Evolutionary conservation across 768 basidiomycete species (phyloP), one percentile per base, ranked within the genome.

Genomic region (Cyclocybe cylindracea): DNA sequence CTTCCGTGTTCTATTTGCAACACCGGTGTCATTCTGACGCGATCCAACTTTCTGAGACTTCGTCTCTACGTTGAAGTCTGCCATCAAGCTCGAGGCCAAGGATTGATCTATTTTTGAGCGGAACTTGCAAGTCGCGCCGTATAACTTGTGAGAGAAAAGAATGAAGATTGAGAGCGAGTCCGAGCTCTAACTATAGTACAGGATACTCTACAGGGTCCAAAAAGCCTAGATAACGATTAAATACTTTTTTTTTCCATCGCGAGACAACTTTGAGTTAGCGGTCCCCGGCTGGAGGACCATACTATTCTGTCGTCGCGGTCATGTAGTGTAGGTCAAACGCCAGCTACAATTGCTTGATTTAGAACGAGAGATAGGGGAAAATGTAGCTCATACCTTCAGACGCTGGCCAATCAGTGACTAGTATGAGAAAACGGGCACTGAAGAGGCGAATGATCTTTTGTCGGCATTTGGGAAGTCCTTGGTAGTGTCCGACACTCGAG

Each of bases 221-320:
- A 7, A 16, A 38, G 11, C 37, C 16, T 16, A 38, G 11, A 11
- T 38, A 38, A 11, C 3, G 37, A 48, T 38, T 24, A 34, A 35
- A 4, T 31, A 45, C 29, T 49, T 51, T 57, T 42, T 42, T 55
- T 55, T 46, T 50, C 48, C 36, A 16, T 48, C 54, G 54, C 54
- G 55, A 53, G 59, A 51, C 51, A 46, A 31, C 37, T 47, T 58
- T 55, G 51, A 32, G 33, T 39, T 58, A 35, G 10, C 29, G 6
- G 33, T 46, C 53, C 55, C 51, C 59, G 59, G 59, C 55, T 55
- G 59, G 50, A 40, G 46, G 34, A 38, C 37, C 39, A 11, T 50
- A 53, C 56, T 53, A 41, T 36, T 47, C 34, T 56, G 48, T 59
- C 46, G 38, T 53, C 51, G 51, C 54, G 54, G 45, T 43, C 34